Conservation (phyloP, 306 rosid species). For the Vigna angularis region DNA sequence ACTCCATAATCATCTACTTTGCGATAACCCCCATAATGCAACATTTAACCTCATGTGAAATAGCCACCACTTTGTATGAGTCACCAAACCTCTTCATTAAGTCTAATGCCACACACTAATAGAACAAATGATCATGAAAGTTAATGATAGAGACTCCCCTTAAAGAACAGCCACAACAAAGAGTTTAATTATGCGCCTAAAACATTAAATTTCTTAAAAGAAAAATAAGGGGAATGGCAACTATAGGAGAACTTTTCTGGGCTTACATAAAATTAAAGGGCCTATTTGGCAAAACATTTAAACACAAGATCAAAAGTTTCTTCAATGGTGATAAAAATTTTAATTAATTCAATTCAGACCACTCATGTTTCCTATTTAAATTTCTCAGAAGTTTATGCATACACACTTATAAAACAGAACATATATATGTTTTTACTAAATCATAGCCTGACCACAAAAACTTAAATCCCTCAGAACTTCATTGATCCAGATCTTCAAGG, state of each 20-base stretch:
- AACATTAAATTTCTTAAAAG: not conserved
- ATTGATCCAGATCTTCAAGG: not conserved
- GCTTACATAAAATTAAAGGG: not conserved
- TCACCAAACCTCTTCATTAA: not conserved
- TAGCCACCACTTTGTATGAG: conserved; percentile 3
- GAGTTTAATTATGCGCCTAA: not conserved
- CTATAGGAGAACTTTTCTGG: not conserved
- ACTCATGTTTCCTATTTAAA: not conserved
- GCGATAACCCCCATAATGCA: not conserved
- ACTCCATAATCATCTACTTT: conserved; percentile 1
- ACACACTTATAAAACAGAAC: not conserved
- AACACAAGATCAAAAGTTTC: conserved; percentile 23
- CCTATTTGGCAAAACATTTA: not conserved
- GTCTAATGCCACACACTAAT: not conserved
- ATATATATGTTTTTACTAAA: not conserved
- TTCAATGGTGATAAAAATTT: not conserved
- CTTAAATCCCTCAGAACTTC: not conserved
- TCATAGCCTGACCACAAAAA: not conserved
- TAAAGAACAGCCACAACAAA: not conserved
- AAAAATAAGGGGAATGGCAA: not conserved
- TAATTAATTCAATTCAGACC: not conserved
- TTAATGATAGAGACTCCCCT: not conserved
- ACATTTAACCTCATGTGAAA: not conserved
- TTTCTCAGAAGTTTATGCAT: not conserved
- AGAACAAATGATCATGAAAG: not conserved